Evolutionary conservation across 2,329 filamentous ascomycete species (phyloP).

Genomic region (Colletotrichum sp.): DNA sequence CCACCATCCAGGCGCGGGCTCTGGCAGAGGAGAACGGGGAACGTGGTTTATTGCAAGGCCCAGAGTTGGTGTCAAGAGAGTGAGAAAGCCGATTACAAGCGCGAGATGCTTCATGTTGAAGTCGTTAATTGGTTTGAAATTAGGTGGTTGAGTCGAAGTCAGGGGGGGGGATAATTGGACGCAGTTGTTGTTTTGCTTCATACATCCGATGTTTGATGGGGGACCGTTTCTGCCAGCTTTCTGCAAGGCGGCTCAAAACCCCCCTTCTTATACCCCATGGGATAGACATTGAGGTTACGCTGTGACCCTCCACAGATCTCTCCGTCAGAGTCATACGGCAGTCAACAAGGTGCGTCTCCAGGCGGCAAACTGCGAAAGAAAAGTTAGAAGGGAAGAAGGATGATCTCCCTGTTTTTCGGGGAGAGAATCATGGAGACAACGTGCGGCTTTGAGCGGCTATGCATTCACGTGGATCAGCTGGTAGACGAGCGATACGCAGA

Average conservation of each 20-base stretch:
- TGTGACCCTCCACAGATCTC: too few species aligned
- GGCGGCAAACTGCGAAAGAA: too few species aligned
- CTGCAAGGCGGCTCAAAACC: too few species aligned
- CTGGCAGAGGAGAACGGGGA: neutral
- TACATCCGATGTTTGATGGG: neutral
- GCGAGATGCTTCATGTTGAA: neutral
- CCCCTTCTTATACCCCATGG: too few species aligned
- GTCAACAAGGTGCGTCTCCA: too few species aligned
- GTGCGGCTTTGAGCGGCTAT: neutral
- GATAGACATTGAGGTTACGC: too few species aligned
- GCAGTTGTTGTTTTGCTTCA: neutral
- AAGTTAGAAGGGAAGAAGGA: too few species aligned
- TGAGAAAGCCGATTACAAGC: neutral
- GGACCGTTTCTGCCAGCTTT: too few species aligned
- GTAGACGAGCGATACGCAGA: neutral
- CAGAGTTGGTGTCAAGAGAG: accelerated
- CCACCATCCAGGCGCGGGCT: neutral
- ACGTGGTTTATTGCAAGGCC: neutral
- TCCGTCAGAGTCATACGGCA: too few species aligned
- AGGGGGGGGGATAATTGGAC: accelerated
- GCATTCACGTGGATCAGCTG: neutral
- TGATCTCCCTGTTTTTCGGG: neutral
- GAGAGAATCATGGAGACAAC: neutral
- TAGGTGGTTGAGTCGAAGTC: accelerated
- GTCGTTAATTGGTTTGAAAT: neutral